These are phyloP conservation scores for Tetrapisispora phaffii DNA, from an alignment of 805 yeast species.

Conservation along the genomic window DNA sequence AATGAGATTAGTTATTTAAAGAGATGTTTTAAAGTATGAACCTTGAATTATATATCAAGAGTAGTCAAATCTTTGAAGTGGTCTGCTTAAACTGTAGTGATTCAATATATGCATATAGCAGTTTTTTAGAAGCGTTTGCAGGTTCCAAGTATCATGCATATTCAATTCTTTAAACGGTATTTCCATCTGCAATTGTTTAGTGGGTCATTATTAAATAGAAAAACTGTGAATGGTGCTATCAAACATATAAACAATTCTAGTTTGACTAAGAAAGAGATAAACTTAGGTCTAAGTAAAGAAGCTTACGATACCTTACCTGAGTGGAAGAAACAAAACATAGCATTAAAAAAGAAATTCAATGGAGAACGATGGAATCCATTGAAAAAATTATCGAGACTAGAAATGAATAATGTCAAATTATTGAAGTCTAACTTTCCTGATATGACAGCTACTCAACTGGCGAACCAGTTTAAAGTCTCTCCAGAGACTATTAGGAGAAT, in stretches of 20 bases:
- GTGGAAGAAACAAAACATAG: constrained; percentile 63
- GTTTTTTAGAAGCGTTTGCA: not conserved
- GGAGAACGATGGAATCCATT: constrained; percentile 56
- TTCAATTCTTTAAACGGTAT: not conserved
- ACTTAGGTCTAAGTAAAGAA: constrained; percentile 11
- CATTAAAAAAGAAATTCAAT: constrained; percentile 51
- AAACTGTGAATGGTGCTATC: constrained; percentile 6
- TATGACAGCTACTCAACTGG: constrained; percentile 48
- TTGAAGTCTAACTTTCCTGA: constrained; percentile 50
- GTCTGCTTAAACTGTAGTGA: not conserved
- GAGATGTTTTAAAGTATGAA: too few species aligned
- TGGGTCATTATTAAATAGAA: constrained; percentile 1
- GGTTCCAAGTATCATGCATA: not conserved
- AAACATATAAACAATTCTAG: constrained; percentile 13
- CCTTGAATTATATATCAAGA: too few species aligned
- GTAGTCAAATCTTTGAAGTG: too few species aligned
- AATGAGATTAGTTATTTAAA: too few species aligned
- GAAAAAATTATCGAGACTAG: constrained; percentile 54
- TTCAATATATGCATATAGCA: too few species aligned
- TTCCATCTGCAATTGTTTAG: not conserved
- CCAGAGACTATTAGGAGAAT: constrained; percentile 80
- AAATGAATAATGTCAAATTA: constrained; percentile 54
- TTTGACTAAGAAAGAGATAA: constrained; percentile 4
- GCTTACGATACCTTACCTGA: constrained; percentile 34
- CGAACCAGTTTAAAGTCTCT: constrained; percentile 56